These are phyloP conservation scores for Pittosporum tobira DNA, from an alignment of 129 eudicot genomes.

Conservation along the genomic window DNA sequence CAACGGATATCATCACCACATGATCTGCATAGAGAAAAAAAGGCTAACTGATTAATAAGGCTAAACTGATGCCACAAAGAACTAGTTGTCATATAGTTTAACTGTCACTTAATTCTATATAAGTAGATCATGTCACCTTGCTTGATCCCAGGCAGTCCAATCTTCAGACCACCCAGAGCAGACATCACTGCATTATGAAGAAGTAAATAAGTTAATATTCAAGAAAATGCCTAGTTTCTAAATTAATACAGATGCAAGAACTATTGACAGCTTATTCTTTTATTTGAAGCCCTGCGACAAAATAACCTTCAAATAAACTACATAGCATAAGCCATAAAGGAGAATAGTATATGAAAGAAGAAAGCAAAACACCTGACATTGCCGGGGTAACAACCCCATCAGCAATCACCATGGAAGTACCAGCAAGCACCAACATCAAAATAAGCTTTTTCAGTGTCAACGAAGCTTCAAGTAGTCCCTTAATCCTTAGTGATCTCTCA, in stretches of 20 bases:
- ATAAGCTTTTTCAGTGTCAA: constrained; percentile 68
- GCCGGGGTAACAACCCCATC: constrained; percentile 98
- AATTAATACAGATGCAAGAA: not conserved
- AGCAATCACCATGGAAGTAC: constrained; percentile 96
- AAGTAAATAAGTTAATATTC: not conserved
- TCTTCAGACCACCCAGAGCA: constrained; percentile 82
- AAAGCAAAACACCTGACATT: constrained; percentile 65
- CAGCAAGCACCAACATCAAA: constrained; percentile 81
- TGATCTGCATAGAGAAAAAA: constrained; percentile 54
- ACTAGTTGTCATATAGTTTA: too few relatives aligned
- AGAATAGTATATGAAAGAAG: constrained; percentile 2
- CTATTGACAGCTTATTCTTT: not conserved
- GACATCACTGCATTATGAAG: constrained; percentile 61
- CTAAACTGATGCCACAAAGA: not conserved
- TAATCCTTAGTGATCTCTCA: constrained; percentile 78
- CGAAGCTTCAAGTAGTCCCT: constrained; percentile 77
- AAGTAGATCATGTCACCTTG: constrained; percentile 41
- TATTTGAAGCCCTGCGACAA: not conserved
- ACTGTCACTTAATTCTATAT: too few relatives aligned
- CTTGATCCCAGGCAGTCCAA: constrained; percentile 51
- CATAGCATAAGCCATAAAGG: constrained; percentile 8
- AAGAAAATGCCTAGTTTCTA: not conserved
- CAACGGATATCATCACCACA: constrained; percentile 85
- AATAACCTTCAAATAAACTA: constrained; percentile 1
- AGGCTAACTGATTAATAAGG: constrained; percentile 13